Conservation (phyloP, 2,329 filamentous ascomycete genomes). For the Nannizziopsis barbatae region DNA sequence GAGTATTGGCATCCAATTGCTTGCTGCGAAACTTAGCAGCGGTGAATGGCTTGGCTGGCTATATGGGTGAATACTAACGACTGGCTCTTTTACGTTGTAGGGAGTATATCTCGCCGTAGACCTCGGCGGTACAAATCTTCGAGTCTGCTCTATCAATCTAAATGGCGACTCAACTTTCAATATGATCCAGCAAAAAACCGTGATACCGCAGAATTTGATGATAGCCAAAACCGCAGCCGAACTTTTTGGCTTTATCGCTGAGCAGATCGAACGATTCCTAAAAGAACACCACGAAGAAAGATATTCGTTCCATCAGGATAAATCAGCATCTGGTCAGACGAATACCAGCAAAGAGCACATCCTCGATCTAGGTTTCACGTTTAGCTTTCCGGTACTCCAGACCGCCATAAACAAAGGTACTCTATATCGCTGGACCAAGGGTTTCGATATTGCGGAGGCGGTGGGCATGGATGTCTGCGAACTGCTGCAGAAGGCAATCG, state of each 20-base stretch:
- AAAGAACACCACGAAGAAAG: slow-evolving; percentile 78
- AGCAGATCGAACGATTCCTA: slow-evolving; percentile 83
- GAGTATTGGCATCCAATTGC: neutral
- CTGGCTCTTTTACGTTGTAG: slow-evolving; percentile 35
- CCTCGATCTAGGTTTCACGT: slow-evolving; percentile 95
- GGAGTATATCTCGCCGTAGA: slow-evolving; percentile 94
- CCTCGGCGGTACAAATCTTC: slow-evolving; percentile 95
- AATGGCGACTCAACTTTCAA: slow-evolving; percentile 94
- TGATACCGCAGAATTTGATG: slow-evolving; percentile 86
- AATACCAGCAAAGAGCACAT: slow-evolving; percentile 61
- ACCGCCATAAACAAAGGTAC: slow-evolving; percentile 89
- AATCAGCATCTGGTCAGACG: slow-evolving; percentile 49
- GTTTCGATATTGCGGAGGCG: slow-evolving; percentile 91
- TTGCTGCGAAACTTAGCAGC: too few relatives aligned
- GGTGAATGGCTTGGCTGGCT: too few relatives aligned
- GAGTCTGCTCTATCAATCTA: slow-evolving; percentile 87
- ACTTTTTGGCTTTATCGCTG: slow-evolving; percentile 83
- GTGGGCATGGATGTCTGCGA: slow-evolving; percentile 90
- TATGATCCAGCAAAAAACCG: slow-evolving; percentile 81
- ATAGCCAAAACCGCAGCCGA: slow-evolving; percentile 72
- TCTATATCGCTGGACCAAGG: slow-evolving; percentile 95
- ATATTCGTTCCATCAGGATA: slow-evolving; percentile 59
- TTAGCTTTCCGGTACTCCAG: slow-evolving; percentile 93
- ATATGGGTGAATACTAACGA: slow-evolving; percentile 9
- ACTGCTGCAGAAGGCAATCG: slow-evolving; percentile 78